Percentiles rank a stretch among this genome's conserved stretches.
phyloP scores from a whole-genome alignment of 129 eudicot species.

The Flaveria robusta region DNA sequence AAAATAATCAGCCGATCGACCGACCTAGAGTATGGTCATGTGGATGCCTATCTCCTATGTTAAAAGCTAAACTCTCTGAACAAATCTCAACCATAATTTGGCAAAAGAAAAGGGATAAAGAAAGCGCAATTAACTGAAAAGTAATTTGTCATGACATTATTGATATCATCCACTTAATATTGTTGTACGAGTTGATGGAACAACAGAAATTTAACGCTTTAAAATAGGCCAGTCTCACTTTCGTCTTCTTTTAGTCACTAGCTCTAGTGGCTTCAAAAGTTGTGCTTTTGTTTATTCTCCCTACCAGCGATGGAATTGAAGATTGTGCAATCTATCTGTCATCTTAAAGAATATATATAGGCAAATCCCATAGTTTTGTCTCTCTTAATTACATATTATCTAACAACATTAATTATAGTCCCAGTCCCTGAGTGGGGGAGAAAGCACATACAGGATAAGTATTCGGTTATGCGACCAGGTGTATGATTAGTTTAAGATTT shows the following conservation, averaged over 20 bases:
- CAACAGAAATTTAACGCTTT: conserved; percentile 10
- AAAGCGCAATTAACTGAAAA: conserved; percentile 8
- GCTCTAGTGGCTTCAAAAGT: conserved; percentile 17
- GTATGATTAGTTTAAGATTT: no score
- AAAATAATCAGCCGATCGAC: neutral
- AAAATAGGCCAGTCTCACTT: neutral
- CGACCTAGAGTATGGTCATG: neutral
- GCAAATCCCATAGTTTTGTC: neutral
- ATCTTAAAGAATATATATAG: conserved; percentile 7
- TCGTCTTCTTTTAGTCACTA: conserved; percentile 6
- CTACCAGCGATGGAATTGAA: neutral
- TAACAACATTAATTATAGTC: neutral
- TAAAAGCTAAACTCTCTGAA: neutral
- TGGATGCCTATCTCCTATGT: neutral
- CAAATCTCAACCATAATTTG: conserved; percentile 21
- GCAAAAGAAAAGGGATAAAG: conserved; percentile 16
- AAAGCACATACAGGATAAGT: neutral
- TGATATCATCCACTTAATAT: conserved; percentile 21
- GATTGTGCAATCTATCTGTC: neutral
- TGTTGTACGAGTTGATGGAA: conserved; percentile 6
- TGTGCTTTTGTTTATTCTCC: conserved; percentile 6
- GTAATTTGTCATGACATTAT: conserved; percentile 8
- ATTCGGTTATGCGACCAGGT: no score
- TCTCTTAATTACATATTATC: neutral
- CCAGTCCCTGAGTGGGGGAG: neutral